Base-by-base conservation (phyloP, 2,329 filamentous ascomycete genomes). In the Alternaria solani region DNA sequence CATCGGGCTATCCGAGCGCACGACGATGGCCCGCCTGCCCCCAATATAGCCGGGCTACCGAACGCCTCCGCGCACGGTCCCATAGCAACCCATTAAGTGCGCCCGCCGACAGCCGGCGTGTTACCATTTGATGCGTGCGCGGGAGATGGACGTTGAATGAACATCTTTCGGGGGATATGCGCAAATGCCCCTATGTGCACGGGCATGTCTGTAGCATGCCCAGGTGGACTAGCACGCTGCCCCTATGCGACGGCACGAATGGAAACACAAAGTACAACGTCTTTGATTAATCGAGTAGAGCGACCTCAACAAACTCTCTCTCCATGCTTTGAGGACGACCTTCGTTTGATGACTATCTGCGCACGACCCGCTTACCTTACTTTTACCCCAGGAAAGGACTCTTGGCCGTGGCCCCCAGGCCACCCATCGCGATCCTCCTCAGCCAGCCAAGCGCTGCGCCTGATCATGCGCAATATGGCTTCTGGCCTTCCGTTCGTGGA, bases 301-400 rank as follows among this genome's bases (percentile, higher is more conserved):
- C 20, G n/a, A n/a, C 30, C 16, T 32, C 46, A 49, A 38, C 36
- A 18, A 11, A 16, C 46, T 26, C 20, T 49, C 20, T 36, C 32
- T 4, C 34, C 32, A 26, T 49, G 46, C 46, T 49, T 49, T 49
- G 46, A 38, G 46, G 46, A 49, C 20, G 20, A 23, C 25, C 38
- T 32, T 34, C 28, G 41, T 51, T 38, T 32, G 28, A 38, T 51
- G 42, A 36, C 14, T 39, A 7, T 18, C 25, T 20, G 38, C 36
- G 61, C 61, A 63, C 57, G 53, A 57, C n/a, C 47, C 47, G 36
- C 42, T 36, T 23, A n/a, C 28, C 42, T 59, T 43, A 42, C 51
- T 46, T 47, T 54, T 61, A 55, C 55, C 58, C 61, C 47, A 23
- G 58, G 26, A 61, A 61, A 63, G 51, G 51, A 42, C 55, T 34